Conservation (phyloP, 768 basidiomycete genomes). For the Phlebiopsis flavidoalba region DNA sequence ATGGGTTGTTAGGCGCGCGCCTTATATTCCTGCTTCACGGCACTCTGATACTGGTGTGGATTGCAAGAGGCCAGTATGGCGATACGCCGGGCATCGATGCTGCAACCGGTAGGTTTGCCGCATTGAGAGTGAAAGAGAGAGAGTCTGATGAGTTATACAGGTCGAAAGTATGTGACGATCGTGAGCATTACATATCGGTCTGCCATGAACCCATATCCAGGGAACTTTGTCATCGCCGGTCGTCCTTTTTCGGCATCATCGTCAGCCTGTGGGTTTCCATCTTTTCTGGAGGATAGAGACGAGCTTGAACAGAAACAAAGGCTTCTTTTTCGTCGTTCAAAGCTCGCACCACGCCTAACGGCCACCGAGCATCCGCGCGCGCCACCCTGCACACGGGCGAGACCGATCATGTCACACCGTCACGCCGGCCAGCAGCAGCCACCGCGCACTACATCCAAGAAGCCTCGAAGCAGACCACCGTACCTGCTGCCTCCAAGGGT, state of each 20-base stretch:
- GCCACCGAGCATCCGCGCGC: conserved; percentile 81
- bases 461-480: conserved; percentile 85
- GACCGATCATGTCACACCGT: conserved; percentile 81
- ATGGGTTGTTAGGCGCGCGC: no score
- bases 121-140: not conserved
- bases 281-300: not conserved
- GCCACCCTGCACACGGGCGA: conserved; percentile 83
- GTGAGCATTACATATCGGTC: conserved; percentile 79
- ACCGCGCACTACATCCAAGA: conserved; percentile 83
- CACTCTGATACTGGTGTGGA: no score
- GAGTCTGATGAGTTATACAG: conserved; percentile 26
- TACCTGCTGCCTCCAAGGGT: conserved; percentile 84
- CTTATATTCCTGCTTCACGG: no score
- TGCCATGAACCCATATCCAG: conserved; percentile 92
- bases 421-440: conserved; percentile 80
- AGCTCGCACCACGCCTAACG: conserved; percentile 81
- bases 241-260: conserved; percentile 86
- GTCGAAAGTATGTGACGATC: conserved; percentile 79
- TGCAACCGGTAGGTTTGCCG: conserved; percentile 54
- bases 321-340: conserved; percentile 95
- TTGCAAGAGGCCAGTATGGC: conserved; percentile 96
- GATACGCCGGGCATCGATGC: conserved; percentile 89
- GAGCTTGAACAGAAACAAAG: conserved; percentile 29
- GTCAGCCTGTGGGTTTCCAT: conserved; percentile 67
- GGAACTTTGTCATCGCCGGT: conserved; percentile 96